phyloP scores from a whole-genome alignment of 805 yeast genomes.

The Citeromyces nyonsensis region DNA sequence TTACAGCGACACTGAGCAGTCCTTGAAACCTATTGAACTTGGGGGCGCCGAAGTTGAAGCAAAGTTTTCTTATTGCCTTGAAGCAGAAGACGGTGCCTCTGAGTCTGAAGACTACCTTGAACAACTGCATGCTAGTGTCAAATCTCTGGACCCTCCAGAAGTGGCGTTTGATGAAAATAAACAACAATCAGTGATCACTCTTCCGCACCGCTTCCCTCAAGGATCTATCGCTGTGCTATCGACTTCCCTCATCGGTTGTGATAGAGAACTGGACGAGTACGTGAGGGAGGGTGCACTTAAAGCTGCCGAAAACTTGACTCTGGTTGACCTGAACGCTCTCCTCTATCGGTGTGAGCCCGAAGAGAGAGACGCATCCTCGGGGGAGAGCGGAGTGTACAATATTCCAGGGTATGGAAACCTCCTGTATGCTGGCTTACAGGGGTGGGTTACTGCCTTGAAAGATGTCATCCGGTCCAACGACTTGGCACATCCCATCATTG shows the following conservation, averaged over 20 bases:
- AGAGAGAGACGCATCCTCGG: slow-evolving; percentile 69
- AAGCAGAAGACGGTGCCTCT: slow-evolving; percentile 31
- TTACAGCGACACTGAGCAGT: slow-evolving; percentile 27
- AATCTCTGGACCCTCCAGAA: slow-evolving; percentile 31
- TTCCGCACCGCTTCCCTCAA: slow-evolving; percentile 61
- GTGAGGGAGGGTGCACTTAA: slow-evolving; percentile 65
- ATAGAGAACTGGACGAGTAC: slow-evolving; percentile 44
- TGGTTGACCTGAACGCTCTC: slow-evolving; percentile 61
- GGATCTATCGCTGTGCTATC: slow-evolving; percentile 82
- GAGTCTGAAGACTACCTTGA: slow-evolving; percentile 18
- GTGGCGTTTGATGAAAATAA: slow-evolving; percentile 25
- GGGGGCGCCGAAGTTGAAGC: slow-evolving; percentile 44
- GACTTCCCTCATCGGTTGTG: slow-evolving; percentile 55
- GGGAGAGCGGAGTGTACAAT: slow-evolving; percentile 55
- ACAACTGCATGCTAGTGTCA: slow-evolving; percentile 53
- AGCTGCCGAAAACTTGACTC: slow-evolving; percentile 44
- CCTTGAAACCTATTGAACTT: slow-evolving; percentile 38
- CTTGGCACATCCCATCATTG: slow-evolving; percentile 71
- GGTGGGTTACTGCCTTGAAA: slow-evolving; percentile 67
- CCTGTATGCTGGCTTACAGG: slow-evolving; percentile 84
- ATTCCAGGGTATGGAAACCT: slow-evolving; percentile 64
- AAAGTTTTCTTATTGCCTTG: slow-evolving; percentile 42
- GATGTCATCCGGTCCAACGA: slow-evolving; percentile 53
- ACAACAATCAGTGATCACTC: slow-evolving; percentile 32
- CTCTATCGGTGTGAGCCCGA: slow-evolving; percentile 75